phyloP scores from a whole-genome alignment of 257 asterid species.

The Fraxinus quadrangulata region DNA sequence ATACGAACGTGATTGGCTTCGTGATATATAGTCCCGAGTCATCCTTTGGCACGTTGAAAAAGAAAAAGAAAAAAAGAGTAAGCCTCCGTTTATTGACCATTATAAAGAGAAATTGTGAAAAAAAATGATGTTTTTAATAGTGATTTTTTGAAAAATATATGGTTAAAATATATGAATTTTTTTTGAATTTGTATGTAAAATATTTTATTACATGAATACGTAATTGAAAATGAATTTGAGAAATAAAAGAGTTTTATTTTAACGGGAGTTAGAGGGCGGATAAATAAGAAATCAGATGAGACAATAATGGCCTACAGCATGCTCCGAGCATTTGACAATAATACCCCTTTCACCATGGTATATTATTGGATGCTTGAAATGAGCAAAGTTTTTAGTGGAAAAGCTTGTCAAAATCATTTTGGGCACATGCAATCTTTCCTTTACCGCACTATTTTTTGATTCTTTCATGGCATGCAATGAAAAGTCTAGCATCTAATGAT shows the following conservation, averaged over 20 bases:
- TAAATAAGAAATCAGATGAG: background rate
- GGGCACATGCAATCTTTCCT: background rate
- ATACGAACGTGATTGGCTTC: background rate
- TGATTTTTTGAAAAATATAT: too few species aligned
- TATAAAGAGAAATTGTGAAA: too few species aligned
- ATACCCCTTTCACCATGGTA: background rate
- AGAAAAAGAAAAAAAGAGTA: too few species aligned
- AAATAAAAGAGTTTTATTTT: too few species aligned
- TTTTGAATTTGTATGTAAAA: too few species aligned
- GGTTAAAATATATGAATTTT: too few species aligned
- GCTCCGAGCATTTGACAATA: background rate
- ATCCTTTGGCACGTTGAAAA: background rate
- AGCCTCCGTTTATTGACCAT: too few species aligned
- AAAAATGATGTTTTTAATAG: too few species aligned
- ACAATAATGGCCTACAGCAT: background rate
- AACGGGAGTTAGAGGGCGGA: too few species aligned
- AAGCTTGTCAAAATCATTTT: background rate
- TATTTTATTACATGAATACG: too few species aligned
- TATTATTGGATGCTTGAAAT: background rate
- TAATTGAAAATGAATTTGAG: too few species aligned
- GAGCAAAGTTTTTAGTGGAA: background rate
- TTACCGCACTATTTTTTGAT: background rate
- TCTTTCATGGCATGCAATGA: slow-evolving; percentile 1
- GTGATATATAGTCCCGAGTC: background rate
- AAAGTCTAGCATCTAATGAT: background rate